A percentile compares a stretch with the other conserved stretches of the same genome.
phyloP scores from a whole-genome alignment of 352 stramenopile species.

The Pythium scleroteichum region DNA sequence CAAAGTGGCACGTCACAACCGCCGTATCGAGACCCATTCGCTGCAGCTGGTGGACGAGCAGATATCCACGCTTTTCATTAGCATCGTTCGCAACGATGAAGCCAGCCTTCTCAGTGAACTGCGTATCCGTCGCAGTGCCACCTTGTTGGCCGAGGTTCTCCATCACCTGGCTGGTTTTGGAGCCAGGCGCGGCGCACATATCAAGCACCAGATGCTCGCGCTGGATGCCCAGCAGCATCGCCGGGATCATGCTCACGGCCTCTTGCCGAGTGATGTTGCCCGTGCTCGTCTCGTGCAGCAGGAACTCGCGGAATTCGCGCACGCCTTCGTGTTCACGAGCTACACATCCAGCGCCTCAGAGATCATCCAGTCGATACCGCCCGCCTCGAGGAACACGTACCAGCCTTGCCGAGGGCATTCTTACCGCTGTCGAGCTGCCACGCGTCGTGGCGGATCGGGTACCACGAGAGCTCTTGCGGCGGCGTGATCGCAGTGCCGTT shows the following conservation, averaged over 20 bases:
- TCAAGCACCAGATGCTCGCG: constrained; percentile 77
- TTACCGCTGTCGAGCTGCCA: constrained; percentile 80
- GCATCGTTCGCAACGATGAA: constrained; percentile 96
- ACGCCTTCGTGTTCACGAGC: constrained; percentile 60
- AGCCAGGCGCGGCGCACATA: constrained; percentile 94
- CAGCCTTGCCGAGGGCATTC: constrained; percentile 55
- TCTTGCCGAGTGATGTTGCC: constrained; percentile 97
- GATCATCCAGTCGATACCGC: too few relatives aligned
- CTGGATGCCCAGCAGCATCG: constrained; percentile 94
- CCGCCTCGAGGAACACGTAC: constrained; percentile 25
- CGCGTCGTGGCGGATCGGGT: constrained; percentile 49
- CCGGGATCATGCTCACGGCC: constrained; percentile 97
- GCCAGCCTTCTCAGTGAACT: constrained; percentile 34
- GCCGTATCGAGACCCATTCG: constrained; percentile 67
- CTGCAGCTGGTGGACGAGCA: constrained; percentile 94
- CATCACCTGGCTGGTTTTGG: constrained; percentile 98
- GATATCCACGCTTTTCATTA: constrained; percentile 95
- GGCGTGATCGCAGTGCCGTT: constrained; percentile 37
- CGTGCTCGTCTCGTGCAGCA: constrained; percentile 89
- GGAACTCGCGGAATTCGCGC: constrained; percentile 89
- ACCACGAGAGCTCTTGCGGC: constrained; percentile 59
- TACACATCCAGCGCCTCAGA: too few relatives aligned
- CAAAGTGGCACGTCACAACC: constrained; percentile 93
- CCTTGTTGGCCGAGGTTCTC: constrained; percentile 56
- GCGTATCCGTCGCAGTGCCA: constrained; percentile 13